phyloP scores from a whole-genome alignment of 2,329 filamentous ascomycete genomes.

The Fusarium penzigii region DNA sequence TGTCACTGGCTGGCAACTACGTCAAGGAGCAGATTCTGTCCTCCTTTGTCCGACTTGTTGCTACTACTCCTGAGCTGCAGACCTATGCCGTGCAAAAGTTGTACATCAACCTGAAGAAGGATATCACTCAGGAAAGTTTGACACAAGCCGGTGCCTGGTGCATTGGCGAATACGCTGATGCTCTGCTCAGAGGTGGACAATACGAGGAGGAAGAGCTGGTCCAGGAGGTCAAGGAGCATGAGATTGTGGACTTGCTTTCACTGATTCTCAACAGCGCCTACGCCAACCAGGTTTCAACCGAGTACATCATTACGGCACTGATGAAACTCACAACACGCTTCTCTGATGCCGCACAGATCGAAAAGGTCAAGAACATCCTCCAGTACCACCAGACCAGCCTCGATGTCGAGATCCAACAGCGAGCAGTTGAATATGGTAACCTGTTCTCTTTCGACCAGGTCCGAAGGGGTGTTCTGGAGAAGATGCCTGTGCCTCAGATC shows the following conservation, averaged over 20 bases:
- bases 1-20: conserved; percentile 93
- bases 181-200: conserved; percentile 82
- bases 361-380: conserved; percentile 78
- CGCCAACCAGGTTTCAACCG: conserved; percentile 83
- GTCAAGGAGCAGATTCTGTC: conserved; percentile 98
- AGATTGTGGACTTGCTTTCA: conserved; percentile 89
- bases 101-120: conserved; percentile 86
- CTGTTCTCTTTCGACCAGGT: conserved; percentile 90
- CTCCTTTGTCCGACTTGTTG: conserved; percentile 93
- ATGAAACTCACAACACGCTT: conserved; percentile 94
- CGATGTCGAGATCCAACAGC: conserved; percentile 93
- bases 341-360: conserved; percentile 79
- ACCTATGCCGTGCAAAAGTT: conserved; percentile 97
- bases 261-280: conserved; percentile 95
- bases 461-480: conserved; percentile 86
- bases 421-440: conserved; percentile 92
- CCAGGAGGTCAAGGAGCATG: conserved; percentile 76
- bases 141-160: conserved; percentile 95
- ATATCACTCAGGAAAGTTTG: conserved; percentile 95
- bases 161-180: conserved; percentile 94
- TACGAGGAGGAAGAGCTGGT: conserved; percentile 95
- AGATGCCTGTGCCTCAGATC: conserved; percentile 97
- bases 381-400: conserved; percentile 80
- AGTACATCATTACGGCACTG: conserved; percentile 93
- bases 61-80: conserved; percentile 90